phyloP scores from a whole-genome alignment of 1,284 basidiomycete species.

The Prillingera fragicola region DNA sequence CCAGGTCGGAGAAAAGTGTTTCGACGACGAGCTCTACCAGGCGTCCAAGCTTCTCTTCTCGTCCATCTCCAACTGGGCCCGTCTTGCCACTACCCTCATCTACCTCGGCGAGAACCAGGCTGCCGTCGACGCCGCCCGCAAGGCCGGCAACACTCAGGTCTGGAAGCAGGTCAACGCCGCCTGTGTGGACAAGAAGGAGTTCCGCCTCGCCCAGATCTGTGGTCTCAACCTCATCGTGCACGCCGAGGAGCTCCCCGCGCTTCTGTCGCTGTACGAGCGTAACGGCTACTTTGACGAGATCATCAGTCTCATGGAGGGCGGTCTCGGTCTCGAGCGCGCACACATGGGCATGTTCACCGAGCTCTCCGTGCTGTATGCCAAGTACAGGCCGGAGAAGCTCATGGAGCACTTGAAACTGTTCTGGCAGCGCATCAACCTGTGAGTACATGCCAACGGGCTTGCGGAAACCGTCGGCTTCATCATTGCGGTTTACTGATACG shows the following conservation, averaged over 20 bases:
- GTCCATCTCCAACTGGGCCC: conserved; percentile 97
- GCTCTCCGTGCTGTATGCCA: conserved; percentile 89
- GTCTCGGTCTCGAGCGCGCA: conserved; percentile 88
- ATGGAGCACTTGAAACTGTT: conserved; percentile 99
- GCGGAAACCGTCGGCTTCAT: too few relatives aligned
- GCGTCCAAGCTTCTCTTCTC: conserved; percentile 93
- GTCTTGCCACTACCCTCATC: conserved; percentile 95
- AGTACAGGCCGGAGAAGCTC: conserved; percentile 90
- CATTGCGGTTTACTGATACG: neutral
- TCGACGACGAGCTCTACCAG: conserved; percentile 96
- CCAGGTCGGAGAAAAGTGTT: conserved; percentile 97
- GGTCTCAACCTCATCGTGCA: conserved; percentile 83
- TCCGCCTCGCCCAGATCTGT: conserved; percentile 96
- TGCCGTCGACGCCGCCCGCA: conserved; percentile 96
- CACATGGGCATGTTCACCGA: conserved; percentile 73
- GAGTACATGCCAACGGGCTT: too few relatives aligned
- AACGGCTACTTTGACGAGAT: conserved; percentile 94
- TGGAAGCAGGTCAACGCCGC: conserved; percentile 99
- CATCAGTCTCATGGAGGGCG: conserved; percentile 84
- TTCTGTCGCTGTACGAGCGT: conserved; percentile 83
- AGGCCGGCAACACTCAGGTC: conserved; percentile 99
- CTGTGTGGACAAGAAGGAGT: conserved; percentile 95
- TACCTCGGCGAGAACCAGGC: conserved; percentile 97
- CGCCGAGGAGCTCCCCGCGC: conserved; percentile 74
- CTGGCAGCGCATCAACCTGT: conserved; percentile 94